Base-by-base conservation (phyloP, 176 grass and related monocot species). In the Triticum monococcum region DNA sequence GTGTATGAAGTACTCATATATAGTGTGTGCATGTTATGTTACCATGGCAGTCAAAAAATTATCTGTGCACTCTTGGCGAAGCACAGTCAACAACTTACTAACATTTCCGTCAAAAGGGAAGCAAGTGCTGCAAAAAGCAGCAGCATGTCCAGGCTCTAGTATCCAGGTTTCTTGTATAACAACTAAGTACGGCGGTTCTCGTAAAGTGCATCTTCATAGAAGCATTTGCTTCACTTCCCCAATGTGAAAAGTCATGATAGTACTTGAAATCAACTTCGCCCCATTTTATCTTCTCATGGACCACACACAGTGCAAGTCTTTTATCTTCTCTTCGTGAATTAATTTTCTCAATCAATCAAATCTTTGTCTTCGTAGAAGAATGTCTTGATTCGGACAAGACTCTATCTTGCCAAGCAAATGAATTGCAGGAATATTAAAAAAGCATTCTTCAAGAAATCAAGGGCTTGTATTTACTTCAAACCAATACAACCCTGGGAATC, bases 201-300 rank as follows among this genome's bases (percentile, higher is more conserved):
- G 9, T 94, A 94, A 90, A 89, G 68, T 88, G 81, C 61, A 89
- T 92, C 91, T 95, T 85, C 86, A 63, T 77, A 88, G 84, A 89
- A 87, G 79, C 77, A 88, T 83, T 93, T 54, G 83, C 91, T 98
- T 90, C 86, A 79, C 84, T 88, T 89, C 86, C 88, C 83, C 74
- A 77, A 87, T 56, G 76, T 91, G 75, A 91, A 89, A 87, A 92
- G 57, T 89, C 71, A 79, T 81, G 23, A 87, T 87, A 91, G 86
- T 78, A 92, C 92, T 98, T 98, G 78, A 92, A 90, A 89, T 90
- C 78, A 78, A 93, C 87, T 92, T 87, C 86, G 65, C 91, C 87
- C 50, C 72, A 75, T 76, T 84, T 93, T 93, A 95, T 90, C 95
- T 98, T 98, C 93, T 95, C 92, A 94, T 83, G 77, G 81, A 94